Evolutionary conservation across 768 basidiomycete species (phyloP).

Genomic region (Agaricus sinodeliciosus): DNA sequence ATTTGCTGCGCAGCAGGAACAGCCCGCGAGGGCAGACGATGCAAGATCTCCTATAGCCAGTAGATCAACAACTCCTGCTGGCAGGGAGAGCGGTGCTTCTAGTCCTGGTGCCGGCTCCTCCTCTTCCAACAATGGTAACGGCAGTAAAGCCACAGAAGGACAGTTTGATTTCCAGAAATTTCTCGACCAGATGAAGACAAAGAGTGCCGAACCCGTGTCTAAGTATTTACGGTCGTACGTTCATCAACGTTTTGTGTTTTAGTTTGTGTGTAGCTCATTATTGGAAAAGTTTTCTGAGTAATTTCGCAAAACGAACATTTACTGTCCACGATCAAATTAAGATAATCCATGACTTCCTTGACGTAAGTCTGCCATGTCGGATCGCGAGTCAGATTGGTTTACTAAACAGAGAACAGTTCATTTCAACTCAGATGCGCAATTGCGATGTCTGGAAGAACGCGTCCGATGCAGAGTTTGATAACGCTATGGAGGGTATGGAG

Average conservation of each 20-base stretch:
- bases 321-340: constrained; percentile 92
- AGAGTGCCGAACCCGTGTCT: constrained; percentile 85
- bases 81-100: neutral
- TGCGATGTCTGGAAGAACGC: constrained; percentile 78
- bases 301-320: constrained; percentile 88
- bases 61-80: constrained; percentile 19
- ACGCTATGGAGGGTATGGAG: constrained; percentile 98
- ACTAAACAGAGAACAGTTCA: constrained; percentile 53
- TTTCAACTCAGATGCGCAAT: constrained; percentile 79
- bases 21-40: constrained; percentile 11
- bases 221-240: constrained; percentile 94
- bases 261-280: neutral
- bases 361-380: constrained; percentile 38
- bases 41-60: constrained; percentile 15
- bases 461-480: constrained; percentile 84
- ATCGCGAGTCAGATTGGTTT: neutral
- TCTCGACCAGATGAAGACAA: constrained; percentile 88
- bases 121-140: constrained; percentile 19
- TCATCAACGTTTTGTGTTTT: neutral
- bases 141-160: constrained; percentile 27
- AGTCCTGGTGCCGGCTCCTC: neutral
- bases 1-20: constrained; percentile 43
- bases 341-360: constrained; percentile 90
- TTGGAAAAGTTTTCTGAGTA: constrained; percentile 75
- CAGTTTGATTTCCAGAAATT: constrained; percentile 93